Conservation (phyloP, 495 filamentous ascomycete species). For the Lophiostoma macrostomum region DNA sequence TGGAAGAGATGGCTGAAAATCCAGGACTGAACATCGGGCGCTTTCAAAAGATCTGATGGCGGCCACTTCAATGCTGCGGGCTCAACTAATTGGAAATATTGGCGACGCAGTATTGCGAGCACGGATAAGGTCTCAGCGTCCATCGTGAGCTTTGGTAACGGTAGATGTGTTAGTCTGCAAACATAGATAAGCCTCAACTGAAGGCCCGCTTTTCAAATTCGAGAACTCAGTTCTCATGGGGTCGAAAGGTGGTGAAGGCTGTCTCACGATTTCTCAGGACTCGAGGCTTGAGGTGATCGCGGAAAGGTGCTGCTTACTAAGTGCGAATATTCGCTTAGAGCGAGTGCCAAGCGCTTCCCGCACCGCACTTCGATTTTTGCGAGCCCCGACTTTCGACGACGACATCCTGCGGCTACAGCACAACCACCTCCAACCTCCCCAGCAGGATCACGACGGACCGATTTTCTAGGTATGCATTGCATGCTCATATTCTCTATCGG, state of each 20-base stretch:
- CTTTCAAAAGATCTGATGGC: constrained; percentile 49
- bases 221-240: no score
- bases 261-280: no score
- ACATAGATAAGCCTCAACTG: no score
- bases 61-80: constrained; percentile 57
- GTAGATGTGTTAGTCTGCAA: no score
- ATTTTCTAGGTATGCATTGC: no score
- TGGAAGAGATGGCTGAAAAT: constrained; percentile 65
- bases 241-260: no score
- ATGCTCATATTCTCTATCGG: neutral
- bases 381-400: neutral
- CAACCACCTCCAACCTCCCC: constrained; percentile 5
- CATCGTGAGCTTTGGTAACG: constrained; percentile 14
- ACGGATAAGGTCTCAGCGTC: constrained; percentile 21
- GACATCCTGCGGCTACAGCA: constrained; percentile 23
- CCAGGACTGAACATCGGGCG: constrained; percentile 55
- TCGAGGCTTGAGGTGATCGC: no score
- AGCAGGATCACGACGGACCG: constrained; percentile 31
- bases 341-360: neutral
- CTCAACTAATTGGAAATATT: constrained; percentile 68
- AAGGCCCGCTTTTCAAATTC: no score
- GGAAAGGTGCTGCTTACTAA: no score
- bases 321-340: constrained; percentile 6
- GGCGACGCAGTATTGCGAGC: constrained; percentile 51
- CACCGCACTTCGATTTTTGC: neutral